Conservation (phyloP, 352 stramenopile genomes). For the Lagenidium giganteum region DNA sequence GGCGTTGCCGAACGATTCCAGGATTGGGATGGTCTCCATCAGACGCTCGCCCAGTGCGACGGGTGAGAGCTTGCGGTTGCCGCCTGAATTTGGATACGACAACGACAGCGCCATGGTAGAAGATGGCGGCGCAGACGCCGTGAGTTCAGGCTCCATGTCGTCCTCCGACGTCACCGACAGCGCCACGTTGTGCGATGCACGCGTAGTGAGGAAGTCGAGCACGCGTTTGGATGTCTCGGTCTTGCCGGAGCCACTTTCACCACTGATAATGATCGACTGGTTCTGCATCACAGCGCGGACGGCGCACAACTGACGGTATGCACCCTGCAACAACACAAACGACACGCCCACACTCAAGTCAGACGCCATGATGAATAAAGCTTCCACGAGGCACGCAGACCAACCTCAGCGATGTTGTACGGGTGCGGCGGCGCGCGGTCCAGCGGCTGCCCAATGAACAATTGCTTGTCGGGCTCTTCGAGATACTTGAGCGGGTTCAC, state of each 20-base stretch:
- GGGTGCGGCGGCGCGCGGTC: conserved; percentile 72
- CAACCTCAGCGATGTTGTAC: conserved; percentile 82
- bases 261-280: conserved; percentile 94
- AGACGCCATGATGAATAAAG: too few relatives aligned
- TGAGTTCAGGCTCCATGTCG: conserved; percentile 59
- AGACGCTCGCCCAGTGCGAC: conserved; percentile 67
- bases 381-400: too few relatives aligned
- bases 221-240: conserved; percentile 95
- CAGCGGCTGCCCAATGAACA: conserved; percentile 62
- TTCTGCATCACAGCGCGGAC: conserved; percentile 84
- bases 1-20: conserved; percentile 88
- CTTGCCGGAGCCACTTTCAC: conserved; percentile 92
- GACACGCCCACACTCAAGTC: conserved; percentile 3
- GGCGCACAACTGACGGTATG: conserved; percentile 78
- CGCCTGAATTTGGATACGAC: conserved; percentile 35
- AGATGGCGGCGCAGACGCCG: conserved; percentile 36
- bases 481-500: conserved; percentile 79
- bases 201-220: conserved; percentile 78
- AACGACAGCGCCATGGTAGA: conserved; percentile 62
- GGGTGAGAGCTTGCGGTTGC: conserved; percentile 49
- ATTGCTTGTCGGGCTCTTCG: conserved; percentile 64
- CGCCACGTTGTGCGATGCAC: conserved; percentile 42
- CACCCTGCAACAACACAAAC: conserved; percentile 30
- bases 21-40: conserved; percentile 89
- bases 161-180: conserved; percentile 52